A percentile compares a stretch with the other conserved stretches of the same genome.
Conservation (phyloP, 805 yeast species). For the Ogataea nonfermentans region DNA sequence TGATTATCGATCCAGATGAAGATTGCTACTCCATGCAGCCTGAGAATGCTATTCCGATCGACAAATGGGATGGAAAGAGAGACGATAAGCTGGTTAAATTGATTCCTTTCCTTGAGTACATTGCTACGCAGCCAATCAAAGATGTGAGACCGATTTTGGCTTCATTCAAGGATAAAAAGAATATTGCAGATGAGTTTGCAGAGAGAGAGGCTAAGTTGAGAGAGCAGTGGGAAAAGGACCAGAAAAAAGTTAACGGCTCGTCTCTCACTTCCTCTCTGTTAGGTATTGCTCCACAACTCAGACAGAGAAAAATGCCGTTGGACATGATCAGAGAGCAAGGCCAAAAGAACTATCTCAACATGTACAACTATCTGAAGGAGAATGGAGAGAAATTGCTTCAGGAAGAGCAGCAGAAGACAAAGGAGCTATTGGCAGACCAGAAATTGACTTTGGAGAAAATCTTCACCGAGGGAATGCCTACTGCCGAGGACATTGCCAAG, state of each 20-base stretch:
- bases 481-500: constrained; percentile 59
- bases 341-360: constrained; percentile 79
- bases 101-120: constrained; percentile 91
- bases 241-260: constrained; percentile 30
- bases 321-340: constrained; percentile 91
- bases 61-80: constrained; percentile 82
- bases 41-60: constrained; percentile 84
- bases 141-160: constrained; percentile 88
- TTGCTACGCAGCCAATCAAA: constrained; percentile 78
- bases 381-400: constrained; percentile 67
- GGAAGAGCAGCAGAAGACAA: constrained; percentile 79
- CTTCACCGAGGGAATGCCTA: constrained; percentile 78
- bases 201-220: constrained; percentile 76
- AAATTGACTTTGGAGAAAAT: constrained; percentile 81
- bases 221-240: constrained; percentile 61
- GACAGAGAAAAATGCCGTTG: constrained; percentile 71
- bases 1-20: constrained; percentile 75
- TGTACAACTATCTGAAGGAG: constrained; percentile 60
- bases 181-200: constrained; percentile 76
- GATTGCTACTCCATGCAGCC: constrained; percentile 80
- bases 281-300: constrained; percentile 48
- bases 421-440: constrained; percentile 80
- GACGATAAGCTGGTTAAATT: constrained; percentile 77
- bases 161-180: constrained; percentile 63
- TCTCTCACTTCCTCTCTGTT: constrained; percentile 40